These are phyloP conservation scores for Alternaria sp. DNA, from an alignment of 2,329 filamentous ascomycete genomes.

Conservation along the genomic window DNA sequence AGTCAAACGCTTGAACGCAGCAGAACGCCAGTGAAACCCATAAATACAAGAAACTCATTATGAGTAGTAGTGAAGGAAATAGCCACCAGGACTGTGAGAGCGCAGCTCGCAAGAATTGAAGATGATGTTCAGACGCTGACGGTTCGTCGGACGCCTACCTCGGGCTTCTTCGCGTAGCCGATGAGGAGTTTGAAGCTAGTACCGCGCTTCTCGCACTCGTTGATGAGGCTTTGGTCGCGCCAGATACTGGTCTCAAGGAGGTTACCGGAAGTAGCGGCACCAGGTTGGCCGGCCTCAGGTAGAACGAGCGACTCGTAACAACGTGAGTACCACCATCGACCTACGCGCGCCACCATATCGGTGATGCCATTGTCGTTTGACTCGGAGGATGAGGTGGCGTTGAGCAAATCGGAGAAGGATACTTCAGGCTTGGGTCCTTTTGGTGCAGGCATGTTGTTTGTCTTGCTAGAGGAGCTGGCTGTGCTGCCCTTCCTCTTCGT, in stretches of 20 bases:
- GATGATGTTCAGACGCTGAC: slow-evolving; percentile 53
- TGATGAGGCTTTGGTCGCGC: slow-evolving; percentile 74
- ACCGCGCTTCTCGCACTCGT: slow-evolving; percentile 84
- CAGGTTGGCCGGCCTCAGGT: slow-evolving; percentile 41
- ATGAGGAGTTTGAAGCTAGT: slow-evolving; percentile 91
- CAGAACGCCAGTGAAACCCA: slow-evolving; percentile 19
- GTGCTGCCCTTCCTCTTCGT: slow-evolving; percentile 38
- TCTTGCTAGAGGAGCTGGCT: slow-evolving; percentile 30
- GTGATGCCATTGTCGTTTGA: slow-evolving; percentile 81
- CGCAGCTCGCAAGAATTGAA: slow-evolving; percentile 38
- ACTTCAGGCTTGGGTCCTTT: slow-evolving; percentile 39
- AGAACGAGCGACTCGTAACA: slow-evolving; percentile 80
- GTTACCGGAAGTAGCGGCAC: slow-evolving; percentile 41
- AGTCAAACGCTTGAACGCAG: slow-evolving; percentile 46
- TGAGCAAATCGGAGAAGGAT: slow-evolving; percentile 48
- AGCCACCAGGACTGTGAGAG: slow-evolving; percentile 38
- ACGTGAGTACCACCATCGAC: slow-evolving; percentile 93
- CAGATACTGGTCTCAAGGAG: slow-evolving; percentile 72
- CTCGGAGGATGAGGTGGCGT: slow-evolving; percentile 39
- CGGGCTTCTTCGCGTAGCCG: slow-evolving; percentile 84
- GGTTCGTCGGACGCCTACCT: slow-evolving; percentile 54
- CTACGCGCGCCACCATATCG: slow-evolving; percentile 89
- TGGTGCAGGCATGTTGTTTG: slow-evolving; percentile 13
- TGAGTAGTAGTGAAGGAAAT: slow-evolving; percentile 11
- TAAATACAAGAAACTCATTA: slow-evolving; percentile 20